A percentile compares a stretch with the other conserved stretches of the same genome.
These are phyloP conservation scores for Candida tibetensis DNA, from an alignment of 805 yeast genomes.

Conservation along the genomic window DNA sequence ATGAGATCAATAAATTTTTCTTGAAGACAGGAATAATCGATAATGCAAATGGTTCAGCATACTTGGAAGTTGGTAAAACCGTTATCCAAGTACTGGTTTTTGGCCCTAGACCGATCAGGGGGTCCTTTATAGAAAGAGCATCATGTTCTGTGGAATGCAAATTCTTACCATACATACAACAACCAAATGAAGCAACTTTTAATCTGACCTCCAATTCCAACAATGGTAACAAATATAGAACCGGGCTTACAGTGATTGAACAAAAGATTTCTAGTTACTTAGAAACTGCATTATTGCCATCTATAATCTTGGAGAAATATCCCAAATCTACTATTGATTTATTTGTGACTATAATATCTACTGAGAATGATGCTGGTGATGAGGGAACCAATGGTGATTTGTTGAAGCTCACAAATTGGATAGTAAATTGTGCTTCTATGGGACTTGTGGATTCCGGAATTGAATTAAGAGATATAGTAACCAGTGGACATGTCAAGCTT, in stretches of 20 bases:
- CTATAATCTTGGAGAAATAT: slow-evolving; percentile 64
- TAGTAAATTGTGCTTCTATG: slow-evolving; percentile 61
- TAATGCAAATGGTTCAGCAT: slow-evolving; percentile 81
- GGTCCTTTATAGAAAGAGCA: slow-evolving; percentile 67
- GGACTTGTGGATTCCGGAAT: slow-evolving; percentile 86
- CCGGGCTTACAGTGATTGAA: slow-evolving; percentile 38
- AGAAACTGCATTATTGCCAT: slow-evolving; percentile 49
- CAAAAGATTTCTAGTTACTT: slow-evolving; percentile 51
- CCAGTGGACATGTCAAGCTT: slow-evolving; percentile 51
- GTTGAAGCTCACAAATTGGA: slow-evolving; percentile 45
- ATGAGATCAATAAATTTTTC: slow-evolving; percentile 45
- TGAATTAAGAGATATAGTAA: slow-evolving; percentile 73
- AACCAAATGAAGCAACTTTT: slow-evolving; percentile 32
- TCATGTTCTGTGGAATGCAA: slow-evolving; percentile 59
- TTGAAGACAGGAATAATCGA: slow-evolving; percentile 62
- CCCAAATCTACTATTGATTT: slow-evolving; percentile 90
- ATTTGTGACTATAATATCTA: slow-evolving; percentile 64
- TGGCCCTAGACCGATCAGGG: slow-evolving; percentile 87
- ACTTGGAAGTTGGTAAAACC: slow-evolving; percentile 63
- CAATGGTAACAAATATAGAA: slow-evolving; percentile 23
- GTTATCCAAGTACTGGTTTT: slow-evolving; percentile 68
- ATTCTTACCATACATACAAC: slow-evolving; percentile 49
- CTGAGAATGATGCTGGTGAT: slow-evolving; percentile 18
- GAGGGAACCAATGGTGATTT: slow-evolving; percentile 24
- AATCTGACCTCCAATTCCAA: slow-evolving; percentile 19